Conservation (phyloP, 805 yeast genomes). For the Candida suzukii region DNA sequence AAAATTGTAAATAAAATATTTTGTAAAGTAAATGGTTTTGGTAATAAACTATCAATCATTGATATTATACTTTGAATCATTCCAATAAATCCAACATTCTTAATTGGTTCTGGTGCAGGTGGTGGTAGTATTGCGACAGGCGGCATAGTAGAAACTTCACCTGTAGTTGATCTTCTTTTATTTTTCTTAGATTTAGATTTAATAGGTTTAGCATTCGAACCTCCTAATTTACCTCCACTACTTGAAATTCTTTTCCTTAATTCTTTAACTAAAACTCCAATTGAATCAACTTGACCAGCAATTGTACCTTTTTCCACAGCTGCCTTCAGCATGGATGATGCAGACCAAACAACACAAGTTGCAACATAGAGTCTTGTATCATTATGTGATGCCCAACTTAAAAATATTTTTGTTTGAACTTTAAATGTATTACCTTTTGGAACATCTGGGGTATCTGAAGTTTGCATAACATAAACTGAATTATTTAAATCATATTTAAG, state of each 20-base stretch:
- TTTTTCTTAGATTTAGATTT: slow-evolving; percentile 10
- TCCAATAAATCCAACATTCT: slow-evolving; percentile 6
- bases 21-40: slow-evolving; percentile 4
- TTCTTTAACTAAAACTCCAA: slow-evolving; percentile 40
- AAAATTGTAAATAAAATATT: background rate
- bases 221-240: slow-evolving; percentile 1
- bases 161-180: slow-evolving; percentile 11
- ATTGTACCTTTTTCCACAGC: slow-evolving; percentile 71
- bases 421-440: slow-evolving; percentile 69
- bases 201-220: background rate
- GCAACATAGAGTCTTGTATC: slow-evolving; percentile 44
- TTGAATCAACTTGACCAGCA: slow-evolving; percentile 62
- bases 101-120: slow-evolving; percentile 5
- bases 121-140: background rate
- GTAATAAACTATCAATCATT: slow-evolving; percentile 1
- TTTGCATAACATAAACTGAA: slow-evolving; percentile 43
- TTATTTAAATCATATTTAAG: slow-evolving; percentile 43
- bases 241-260: slow-evolving; percentile 30
- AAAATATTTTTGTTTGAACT: slow-evolving; percentile 48
- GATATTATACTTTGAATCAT: background rate
- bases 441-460: slow-evolving; percentile 72
- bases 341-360: slow-evolving; percentile 61
- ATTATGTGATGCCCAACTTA: slow-evolving; percentile 59
- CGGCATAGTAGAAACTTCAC: too few species aligned
- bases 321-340: slow-evolving; percentile 71